Base-by-base conservation (phyloP, 257 asterid genomes). In the Ballota nigra region DNA sequence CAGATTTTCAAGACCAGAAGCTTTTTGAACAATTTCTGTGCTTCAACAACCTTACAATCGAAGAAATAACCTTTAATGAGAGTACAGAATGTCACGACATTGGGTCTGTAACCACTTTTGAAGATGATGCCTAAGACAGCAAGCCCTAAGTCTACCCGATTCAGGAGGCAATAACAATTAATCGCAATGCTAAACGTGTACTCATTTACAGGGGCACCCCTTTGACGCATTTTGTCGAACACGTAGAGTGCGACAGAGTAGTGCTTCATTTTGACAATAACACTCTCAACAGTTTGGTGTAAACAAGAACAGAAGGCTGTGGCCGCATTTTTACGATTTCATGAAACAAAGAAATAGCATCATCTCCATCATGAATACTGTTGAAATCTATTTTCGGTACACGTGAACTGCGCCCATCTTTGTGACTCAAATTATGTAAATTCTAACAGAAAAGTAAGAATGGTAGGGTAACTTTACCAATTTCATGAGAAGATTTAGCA, bases 151-250 rank as follows among this genome's bases (percentile, higher is more conserved):
- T 13, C 64, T 13, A 58, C 64, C 64, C 36, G 64, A 43, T 15
- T 13, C 7, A 43, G 18, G 15, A 43, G 52, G 8, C 52, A 43
- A 4, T 43, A 43, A 15, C 52, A 43, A 0, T 43, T 23, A 6
- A 26, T 26, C 1, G 16, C 19, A 5, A 58, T 28, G 12, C 8
- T 23, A 10, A 58, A 11, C 10, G 40, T 3, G 3, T 3, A 23
- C 40, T 26, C 64, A 13, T 24, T 1, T 4, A 43, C 19, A 13
- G 52, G 18, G 52, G 6, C 18, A 43, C 18, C 52, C 18, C 4
- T 13, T 13, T 7, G 64, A 23, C 64, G 64, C 64, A 58, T 58
- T 57, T 57, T 20, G 63, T 57, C 63, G 38, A 57, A 57, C 63
- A 57, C 6, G 2, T 9, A 22, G 63, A 49, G 57, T 19, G 57